These are phyloP conservation scores for Chlamydomonas schloesseri DNA, from an alignment of 139 green algal genomes.

Conservation along the genomic window DNA sequence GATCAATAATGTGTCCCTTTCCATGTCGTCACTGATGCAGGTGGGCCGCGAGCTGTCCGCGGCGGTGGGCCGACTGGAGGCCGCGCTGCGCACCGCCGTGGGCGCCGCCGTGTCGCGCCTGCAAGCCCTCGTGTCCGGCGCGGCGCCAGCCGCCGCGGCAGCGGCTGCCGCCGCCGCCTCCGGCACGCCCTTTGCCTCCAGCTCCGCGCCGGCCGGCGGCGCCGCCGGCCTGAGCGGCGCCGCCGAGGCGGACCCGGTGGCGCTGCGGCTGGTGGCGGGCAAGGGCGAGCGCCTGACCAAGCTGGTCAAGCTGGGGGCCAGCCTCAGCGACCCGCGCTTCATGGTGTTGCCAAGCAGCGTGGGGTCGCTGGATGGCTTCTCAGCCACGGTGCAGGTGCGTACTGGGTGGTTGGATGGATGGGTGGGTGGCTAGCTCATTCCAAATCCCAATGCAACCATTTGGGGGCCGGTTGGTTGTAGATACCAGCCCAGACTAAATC, in stretches of 20 bases:
- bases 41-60: slow-evolving; percentile 51
- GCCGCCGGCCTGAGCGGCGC: not conserved
- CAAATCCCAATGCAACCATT: too few species aligned
- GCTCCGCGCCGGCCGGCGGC: not conserved
- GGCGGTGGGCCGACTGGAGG: slow-evolving; percentile 48
- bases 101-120: slow-evolving; percentile 28
- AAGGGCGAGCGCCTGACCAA: slow-evolving; percentile 33
- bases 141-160: not conserved
- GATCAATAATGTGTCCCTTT: too few species aligned
- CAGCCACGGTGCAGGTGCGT: slow-evolving; percentile 13
- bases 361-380: slow-evolving; percentile 23
- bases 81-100: slow-evolving; percentile 27
- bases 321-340: slow-evolving; percentile 50
- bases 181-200: not conserved
- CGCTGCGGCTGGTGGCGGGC: slow-evolving; percentile 32
- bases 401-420: too few species aligned
- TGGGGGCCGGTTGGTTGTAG: too few species aligned
- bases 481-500: too few species aligned
- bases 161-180: not conserved
- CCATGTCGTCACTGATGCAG: too few species aligned
- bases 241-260: slow-evolving; percentile 36
- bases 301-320: slow-evolving; percentile 33
- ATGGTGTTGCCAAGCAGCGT: slow-evolving; percentile 42
- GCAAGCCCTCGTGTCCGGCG: not conserved
- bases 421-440: too few species aligned